Base-by-base conservation (phyloP, 108 stramenopile species). In the Skeletonema potamos region DNA sequence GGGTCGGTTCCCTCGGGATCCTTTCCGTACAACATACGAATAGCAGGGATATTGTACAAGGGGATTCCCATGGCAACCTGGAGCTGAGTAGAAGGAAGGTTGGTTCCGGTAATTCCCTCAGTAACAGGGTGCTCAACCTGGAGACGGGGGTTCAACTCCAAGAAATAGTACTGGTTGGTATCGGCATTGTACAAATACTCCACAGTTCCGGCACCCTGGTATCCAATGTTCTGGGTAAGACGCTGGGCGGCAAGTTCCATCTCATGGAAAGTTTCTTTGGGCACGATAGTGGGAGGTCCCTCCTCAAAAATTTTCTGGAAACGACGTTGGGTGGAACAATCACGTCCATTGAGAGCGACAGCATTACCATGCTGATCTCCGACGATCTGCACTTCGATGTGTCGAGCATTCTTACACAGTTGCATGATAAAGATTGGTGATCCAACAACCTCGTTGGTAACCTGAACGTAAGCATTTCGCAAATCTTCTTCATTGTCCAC, bases 231-330 rank as follows among this genome's bases (percentile, higher is more conserved):
- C 80, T 97, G 84, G 6, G 96, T 98, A 56, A 97, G 85, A 64
- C 96, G 92, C 75, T 97, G 96, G 6, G 98, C 98, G 56, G 92
- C 92, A 59, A 86, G 67, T 79, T 97, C 96, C 94, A 99, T 97
- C 76, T 92, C 94, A 39, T 85, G 82, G 86, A 97, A 96, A 33
- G 89, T 88, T 10, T 88, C 93, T 27, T 75, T 83, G 67, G 89
- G 86, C 34, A 93, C 95, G 75, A 96, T 96, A 17, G 71, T 63
- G 34, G 97, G 95, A 33, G 97, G 98, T 27, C 95, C 97, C 80
- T 99, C 98, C 75, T 99, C 98, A 69, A 99, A 97, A 67, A 99
- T 97, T 85, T 99, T 99, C 73, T 99, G 98, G 87, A 97, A 97
- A 54, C 98, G 96, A 86, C 98, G 97, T 80, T 99, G 98, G 17